phyloP scores from a whole-genome alignment of 1,139 yeast genomes.

The Zygoascus sp. region DNA sequence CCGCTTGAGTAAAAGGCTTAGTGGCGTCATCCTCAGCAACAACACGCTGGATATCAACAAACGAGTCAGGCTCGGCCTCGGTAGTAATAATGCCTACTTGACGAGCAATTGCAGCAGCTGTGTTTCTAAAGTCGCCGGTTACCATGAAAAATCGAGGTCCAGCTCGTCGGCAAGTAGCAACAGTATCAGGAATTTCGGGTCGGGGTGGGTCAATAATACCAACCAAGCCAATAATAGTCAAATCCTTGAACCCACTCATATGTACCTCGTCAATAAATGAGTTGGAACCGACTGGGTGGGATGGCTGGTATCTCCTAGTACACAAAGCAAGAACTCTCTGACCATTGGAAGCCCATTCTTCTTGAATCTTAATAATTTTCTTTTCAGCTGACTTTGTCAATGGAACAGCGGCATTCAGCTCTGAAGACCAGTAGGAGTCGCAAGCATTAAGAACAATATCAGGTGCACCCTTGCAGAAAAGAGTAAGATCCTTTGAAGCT shows the following conservation, averaged over 20 bases:
- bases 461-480: constrained; percentile 46
- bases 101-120: constrained; percentile 51
- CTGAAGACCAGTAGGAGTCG: constrained; percentile 25
- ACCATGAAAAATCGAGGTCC: constrained; percentile 51
- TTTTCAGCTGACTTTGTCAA: constrained; percentile 21
- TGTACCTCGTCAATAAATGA: constrained; percentile 20
- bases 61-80: constrained; percentile 31
- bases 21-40: constrained; percentile 10
- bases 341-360: constrained; percentile 42
- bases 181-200: constrained; percentile 41
- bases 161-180: constrained; percentile 42
- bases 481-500: neutral
- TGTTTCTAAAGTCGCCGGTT: constrained; percentile 51
- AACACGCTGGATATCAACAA: constrained; percentile 25
- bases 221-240: constrained; percentile 42
- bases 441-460: constrained; percentile 43
- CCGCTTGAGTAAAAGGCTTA: constrained; percentile 8
- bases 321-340: constrained; percentile 46
- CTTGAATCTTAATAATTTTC: constrained; percentile 34
- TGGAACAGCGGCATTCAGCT: constrained; percentile 18
- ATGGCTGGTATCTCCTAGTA: constrained; percentile 24
- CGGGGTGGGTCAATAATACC: constrained; percentile 53
- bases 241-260: constrained; percentile 17
- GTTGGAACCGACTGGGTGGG: constrained; percentile 23
- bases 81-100: constrained; percentile 43